Evolutionary conservation across 1,284 basidiomycete species (phyloP), one percentile per base, ranked within the genome.

Genomic region (Bjerkandera adusta): DNA sequence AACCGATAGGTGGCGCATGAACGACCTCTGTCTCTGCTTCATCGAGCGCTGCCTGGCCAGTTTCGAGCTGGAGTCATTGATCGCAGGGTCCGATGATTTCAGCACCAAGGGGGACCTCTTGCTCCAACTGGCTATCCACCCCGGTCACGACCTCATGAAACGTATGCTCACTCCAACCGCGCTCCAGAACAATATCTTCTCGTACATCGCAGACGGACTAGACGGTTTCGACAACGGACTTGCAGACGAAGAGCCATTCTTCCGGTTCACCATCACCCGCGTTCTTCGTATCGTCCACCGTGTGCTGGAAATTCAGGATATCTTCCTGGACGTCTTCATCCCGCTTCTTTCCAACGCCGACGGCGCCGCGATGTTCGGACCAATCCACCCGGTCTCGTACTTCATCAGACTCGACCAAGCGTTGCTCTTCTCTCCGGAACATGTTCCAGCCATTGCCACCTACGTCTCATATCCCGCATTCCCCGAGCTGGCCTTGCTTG

Each of bases 281-380:
- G 81, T 91, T 3, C 70, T 99, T 35, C 77, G 93, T 50, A 93
- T 97, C 55, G 75, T 93, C 22, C 79, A 86, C 54, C 82, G 92
- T 1, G 79, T 91, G 0, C 71, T 97, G 45, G 88, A 92, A 47
- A 76, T 94, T 25, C 94, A 98, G 63, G 84, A 90, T 43, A 77
- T 92, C 43, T 98, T 96, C 71, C 73, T 94, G 36, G 92, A 97
- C 50, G 83, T 95, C 13, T 79, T 97, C 36, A 71, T 97, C 10
- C 91, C 94, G 2, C 68, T 89, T 3, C 76, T 96, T 5, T 69
- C 79, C 6, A 85, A 92, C 41, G 69, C 83, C 42, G 77, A 81
- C 49, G 76, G 75, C 48, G 62, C 77, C 0, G 65, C 78, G 0
- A 65, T 82, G 26, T 67, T 81, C 20, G 79, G 77, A 21, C 69